Base-by-base conservation (phyloP, 768 basidiomycete species). In the Russula sp. region DNA sequence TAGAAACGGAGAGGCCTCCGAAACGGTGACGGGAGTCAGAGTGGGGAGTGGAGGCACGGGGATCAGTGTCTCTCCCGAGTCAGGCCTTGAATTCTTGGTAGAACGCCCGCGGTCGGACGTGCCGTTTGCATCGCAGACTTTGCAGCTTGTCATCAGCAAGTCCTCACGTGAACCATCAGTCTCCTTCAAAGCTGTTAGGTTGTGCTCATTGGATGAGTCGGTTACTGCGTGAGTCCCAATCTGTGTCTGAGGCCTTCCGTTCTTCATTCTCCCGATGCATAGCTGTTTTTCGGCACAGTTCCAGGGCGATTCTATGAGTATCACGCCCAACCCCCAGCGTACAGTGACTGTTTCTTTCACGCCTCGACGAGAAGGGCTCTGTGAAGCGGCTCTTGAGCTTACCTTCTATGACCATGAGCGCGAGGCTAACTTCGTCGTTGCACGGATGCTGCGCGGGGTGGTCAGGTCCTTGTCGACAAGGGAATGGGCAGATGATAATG, bases 51-150 rank as follows among this genome's bases (percentile, higher is more conserved):
- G 55, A 37, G 62, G 44, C 47, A 50, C 51, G 11, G 57, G 62
- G 20, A 47, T 66, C 47, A 42, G 16, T 1, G 56, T 67, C 50
- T 67, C 66, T 1, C 56, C 61, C 35, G 59, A 65, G 34, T 53
- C 31, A 5, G 66, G 63, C 31, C 40, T 67, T 44, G 55, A 65
- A 39, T 65, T 67, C 47, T 39, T 27, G 11, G 18, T 32, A 45
- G 50, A 48, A 48, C 34, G 45, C n/a, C 1, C 62, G 9, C 34
- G 7, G 14, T 34, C 55, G 16, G 39, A 52, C 22, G 59, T 44
- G 11, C 4, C 42, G 6, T 57, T 54, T 31, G 34, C 8, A 31
- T 20, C 45, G 8, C 53, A 55, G 31, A 57, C 47, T 4, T 37
- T 18, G 18, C 39, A 63, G 39, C 53, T 66, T 20, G 11, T 44